Evolutionary conservation across 208 protist species (phyloP).

Genomic region (Acanthamoeba triangularis): DNA sequence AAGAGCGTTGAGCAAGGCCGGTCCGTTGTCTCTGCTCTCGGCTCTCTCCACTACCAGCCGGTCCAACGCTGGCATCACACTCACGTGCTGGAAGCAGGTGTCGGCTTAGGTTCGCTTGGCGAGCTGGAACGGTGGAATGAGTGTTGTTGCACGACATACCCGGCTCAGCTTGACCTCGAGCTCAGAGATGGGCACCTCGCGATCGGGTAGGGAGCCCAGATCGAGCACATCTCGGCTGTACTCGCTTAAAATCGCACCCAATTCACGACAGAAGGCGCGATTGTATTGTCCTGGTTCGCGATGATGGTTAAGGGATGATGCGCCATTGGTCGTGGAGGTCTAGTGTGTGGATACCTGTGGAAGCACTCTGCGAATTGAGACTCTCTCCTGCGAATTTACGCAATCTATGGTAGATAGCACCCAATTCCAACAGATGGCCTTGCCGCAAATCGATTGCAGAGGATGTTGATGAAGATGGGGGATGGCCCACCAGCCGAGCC

Average conservation of each 20-base stretch:
- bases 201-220: not conserved
- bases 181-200: not conserved
- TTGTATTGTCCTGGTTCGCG: not conserved
- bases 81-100: not conserved
- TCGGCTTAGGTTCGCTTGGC: not conserved
- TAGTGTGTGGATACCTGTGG: not conserved
- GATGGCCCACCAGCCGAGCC: constrained; percentile 1
- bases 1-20: not conserved
- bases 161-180: not conserved
- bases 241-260: not conserved
- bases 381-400: not conserved
- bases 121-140: not conserved
- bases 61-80: not conserved
- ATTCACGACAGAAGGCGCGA: constrained; percentile 28
- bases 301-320: not conserved
- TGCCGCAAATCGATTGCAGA: not conserved
- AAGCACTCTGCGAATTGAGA: not conserved
- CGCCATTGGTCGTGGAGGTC: not conserved
- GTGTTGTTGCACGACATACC: not conserved
- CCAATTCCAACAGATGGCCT: not conserved
- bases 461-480: not conserved
- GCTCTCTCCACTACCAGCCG: not conserved
- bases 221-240: constrained; percentile 15
- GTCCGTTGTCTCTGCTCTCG: not conserved
- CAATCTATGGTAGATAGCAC: not conserved